These are phyloP conservation scores for Phytophthora fragariae DNA, from an alignment of 352 stramenopile species.

Conservation along the genomic window DNA sequence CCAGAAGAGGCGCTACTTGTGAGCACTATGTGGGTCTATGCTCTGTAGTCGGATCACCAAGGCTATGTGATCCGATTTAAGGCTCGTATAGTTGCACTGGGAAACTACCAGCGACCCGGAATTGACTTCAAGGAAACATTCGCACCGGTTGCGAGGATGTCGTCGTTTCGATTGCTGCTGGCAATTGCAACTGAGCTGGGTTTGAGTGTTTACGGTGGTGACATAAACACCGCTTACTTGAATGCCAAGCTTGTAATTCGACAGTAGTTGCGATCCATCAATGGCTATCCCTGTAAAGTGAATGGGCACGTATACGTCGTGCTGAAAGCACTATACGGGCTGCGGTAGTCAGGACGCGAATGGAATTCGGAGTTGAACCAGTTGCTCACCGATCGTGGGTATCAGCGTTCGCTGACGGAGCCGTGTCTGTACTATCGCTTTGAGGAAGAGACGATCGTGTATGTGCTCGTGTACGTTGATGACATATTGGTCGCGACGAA, in stretches of 20 bases:
- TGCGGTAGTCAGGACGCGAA: background rate
- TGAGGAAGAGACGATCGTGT: slow-evolving; percentile 7
- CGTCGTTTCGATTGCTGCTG: too few relatives aligned
- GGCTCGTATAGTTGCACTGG: too few relatives aligned
- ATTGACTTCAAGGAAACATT: too few relatives aligned
- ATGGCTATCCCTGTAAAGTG: too few relatives aligned
- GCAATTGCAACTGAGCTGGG: too few relatives aligned
- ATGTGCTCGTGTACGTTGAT: slow-evolving; percentile 11
- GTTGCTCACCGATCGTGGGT: slow-evolving; percentile 3
- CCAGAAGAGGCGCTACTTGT: background rate
- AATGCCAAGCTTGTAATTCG: background rate
- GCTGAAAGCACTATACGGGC: background rate
- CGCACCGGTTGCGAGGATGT: too few relatives aligned
- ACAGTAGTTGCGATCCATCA: too few relatives aligned
- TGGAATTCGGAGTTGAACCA: slow-evolving; percentile 9
- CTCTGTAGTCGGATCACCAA: background rate
- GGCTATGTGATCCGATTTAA: too few relatives aligned
- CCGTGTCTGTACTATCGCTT: slow-evolving; percentile 15
- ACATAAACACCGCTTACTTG: background rate
- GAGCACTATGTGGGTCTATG: slow-evolving; percentile 1
- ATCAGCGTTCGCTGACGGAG: slow-evolving; percentile 6
- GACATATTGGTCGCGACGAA: background rate
- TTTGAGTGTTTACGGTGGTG: too few relatives aligned
- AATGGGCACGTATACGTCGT: too few relatives aligned
- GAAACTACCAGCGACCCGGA: too few relatives aligned